Evolutionary conservation across 2,329 filamentous ascomycete genomes (phyloP).

Genomic region (Arachnomyces sp.): DNA sequence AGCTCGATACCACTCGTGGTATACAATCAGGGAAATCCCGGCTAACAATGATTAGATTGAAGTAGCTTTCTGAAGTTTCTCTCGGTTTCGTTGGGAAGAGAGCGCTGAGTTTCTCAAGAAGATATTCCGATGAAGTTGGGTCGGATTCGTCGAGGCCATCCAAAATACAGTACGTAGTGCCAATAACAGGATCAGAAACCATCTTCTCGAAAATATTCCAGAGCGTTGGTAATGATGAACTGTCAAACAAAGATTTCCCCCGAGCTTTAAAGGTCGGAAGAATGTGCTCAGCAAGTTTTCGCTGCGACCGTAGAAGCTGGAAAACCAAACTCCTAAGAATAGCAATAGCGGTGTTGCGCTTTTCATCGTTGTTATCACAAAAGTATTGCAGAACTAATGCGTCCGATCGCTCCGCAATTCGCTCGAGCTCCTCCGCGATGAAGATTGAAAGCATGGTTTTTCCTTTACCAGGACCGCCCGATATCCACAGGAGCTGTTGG

Average conservation of each 20-base stretch:
- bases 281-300: slow-evolving; percentile 12
- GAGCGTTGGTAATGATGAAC: slow-evolving; percentile 14
- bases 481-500: too few species aligned
- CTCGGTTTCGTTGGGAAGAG: neutral
- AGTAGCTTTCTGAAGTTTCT: slow-evolving; percentile 5
- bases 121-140: slow-evolving; percentile 4
- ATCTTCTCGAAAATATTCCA: slow-evolving; percentile 16
- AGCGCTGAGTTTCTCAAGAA: slow-evolving; percentile 12
- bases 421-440: slow-evolving; percentile 17
- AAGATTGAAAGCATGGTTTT: slow-evolving; percentile 27
- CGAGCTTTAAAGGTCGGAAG: slow-evolving; percentile 10
- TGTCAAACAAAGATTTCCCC: slow-evolving; percentile 7
- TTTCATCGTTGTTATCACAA: slow-evolving; percentile 19
- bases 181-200: slow-evolving; percentile 8
- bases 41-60: slow-evolving; percentile 20
- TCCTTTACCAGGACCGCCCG: slow-evolving; percentile 22
- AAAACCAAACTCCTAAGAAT: slow-evolving; percentile 20
- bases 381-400: slow-evolving; percentile 18
- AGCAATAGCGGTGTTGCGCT: slow-evolving; percentile 18
- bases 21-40: slow-evolving; percentile 15
- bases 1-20: slow-evolving; percentile 10
- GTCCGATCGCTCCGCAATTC: neutral
- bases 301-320: slow-evolving; percentile 16
- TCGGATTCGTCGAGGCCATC: slow-evolving; percentile 26
- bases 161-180: slow-evolving; percentile 18